A percentile compares a stretch with the other conserved stretches of the same genome.
Conservation (phyloP, 2,329 filamentous ascomycete genomes). For the Fusarium sp. region DNA sequence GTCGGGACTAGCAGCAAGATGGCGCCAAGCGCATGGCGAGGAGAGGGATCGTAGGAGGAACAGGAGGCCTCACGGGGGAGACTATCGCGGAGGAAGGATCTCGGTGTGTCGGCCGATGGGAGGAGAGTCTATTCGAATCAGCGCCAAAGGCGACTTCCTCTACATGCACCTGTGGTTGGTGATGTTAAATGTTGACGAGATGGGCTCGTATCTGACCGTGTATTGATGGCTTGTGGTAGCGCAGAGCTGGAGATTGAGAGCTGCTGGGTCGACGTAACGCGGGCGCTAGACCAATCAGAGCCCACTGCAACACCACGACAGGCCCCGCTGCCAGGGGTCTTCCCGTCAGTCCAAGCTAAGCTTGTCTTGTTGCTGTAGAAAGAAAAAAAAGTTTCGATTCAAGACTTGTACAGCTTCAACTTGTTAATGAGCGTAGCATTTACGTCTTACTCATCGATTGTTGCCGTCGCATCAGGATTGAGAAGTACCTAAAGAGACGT, state of each 20-base stretch:
- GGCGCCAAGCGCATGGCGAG: conserved; percentile 40
- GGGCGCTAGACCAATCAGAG: conserved; percentile 41
- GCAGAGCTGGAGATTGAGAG: conserved; percentile 26
- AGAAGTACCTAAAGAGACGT: no score
- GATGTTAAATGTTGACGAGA: conserved; percentile 11
- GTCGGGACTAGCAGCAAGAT: conserved; percentile 36
- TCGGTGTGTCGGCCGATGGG: background rate
- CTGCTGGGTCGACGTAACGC: conserved; percentile 36
- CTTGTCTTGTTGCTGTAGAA: conserved; percentile 24
- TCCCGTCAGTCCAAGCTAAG: conserved; percentile 35
- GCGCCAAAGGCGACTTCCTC: conserved; percentile 2
- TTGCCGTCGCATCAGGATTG: background rate
- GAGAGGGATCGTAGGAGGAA: background rate
- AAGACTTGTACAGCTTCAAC: conserved; percentile 24
- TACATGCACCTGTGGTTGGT: conserved; percentile 1
- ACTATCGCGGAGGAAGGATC: background rate
- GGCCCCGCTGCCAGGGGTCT: conserved; percentile 39
- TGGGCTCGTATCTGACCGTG: conserved; percentile 25
- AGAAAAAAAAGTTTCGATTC: conserved; percentile 41
- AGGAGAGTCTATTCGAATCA: background rate
- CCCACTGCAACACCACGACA: conserved; percentile 33
- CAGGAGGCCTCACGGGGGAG: conserved; percentile 6
- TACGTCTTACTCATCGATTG: background rate
- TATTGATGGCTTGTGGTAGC: background rate
- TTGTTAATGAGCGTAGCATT: conserved; percentile 7